These are phyloP conservation scores for Fusarium chlamydosporum DNA, from an alignment of 2,329 filamentous ascomycete genomes.

Conservation along the genomic window DNA sequence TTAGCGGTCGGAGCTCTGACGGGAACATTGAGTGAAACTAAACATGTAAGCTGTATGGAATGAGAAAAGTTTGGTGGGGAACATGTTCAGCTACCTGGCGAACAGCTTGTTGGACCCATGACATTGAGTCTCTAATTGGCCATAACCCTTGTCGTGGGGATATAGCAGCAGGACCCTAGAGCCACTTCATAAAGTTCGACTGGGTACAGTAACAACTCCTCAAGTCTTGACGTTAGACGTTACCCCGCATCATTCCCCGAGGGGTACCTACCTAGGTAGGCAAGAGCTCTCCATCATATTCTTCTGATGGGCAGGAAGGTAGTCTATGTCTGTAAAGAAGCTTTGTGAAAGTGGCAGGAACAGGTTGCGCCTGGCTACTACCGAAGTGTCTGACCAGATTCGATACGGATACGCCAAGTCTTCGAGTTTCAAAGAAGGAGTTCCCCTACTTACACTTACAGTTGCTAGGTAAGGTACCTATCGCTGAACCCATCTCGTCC, in stretches of 20 bases:
- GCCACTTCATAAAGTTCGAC: constrained; percentile 18
- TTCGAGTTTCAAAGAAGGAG: background rate
- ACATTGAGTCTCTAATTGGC: constrained; percentile 31
- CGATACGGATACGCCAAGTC: too few species aligned
- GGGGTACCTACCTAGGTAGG: background rate
- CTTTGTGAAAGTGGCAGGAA: background rate
- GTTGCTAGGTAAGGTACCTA: too few species aligned
- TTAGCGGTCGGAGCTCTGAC: constrained; percentile 31
- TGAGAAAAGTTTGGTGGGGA: constrained; percentile 33
- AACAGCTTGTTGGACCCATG: constrained; percentile 11
- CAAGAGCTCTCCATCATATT: constrained; percentile 1
- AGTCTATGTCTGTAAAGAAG: background rate
- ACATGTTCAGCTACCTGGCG: constrained; percentile 10
- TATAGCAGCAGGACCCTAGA: constrained; percentile 7
- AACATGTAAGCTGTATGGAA: constrained; percentile 28
- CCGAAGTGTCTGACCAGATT: background rate
- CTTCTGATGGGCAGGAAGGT: background rate
- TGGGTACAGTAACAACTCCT: background rate
- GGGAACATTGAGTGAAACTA: constrained; percentile 10
- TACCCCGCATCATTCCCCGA: constrained; percentile 21
- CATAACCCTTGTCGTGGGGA: constrained; percentile 5
- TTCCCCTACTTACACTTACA: too few species aligned
- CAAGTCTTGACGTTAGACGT: background rate
- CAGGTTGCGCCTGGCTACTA: background rate
- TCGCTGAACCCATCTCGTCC: background rate